These are phyloP conservation scores for Penicillium malachiteum DNA, from an alignment of 495 filamentous ascomycete genomes.

Conservation along the genomic window DNA sequence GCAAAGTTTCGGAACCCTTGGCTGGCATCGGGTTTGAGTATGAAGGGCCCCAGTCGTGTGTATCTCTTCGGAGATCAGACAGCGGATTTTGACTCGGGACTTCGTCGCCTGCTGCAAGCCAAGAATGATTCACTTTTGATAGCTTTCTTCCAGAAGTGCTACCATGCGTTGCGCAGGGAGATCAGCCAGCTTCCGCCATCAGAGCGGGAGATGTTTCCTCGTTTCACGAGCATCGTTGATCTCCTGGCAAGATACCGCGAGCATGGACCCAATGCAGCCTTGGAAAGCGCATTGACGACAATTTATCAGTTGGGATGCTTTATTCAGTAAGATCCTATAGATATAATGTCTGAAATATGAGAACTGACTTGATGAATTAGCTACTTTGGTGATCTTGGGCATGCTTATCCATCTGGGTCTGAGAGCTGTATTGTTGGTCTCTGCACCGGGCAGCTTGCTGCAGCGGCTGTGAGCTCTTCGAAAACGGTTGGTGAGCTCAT, in stretches of 20 bases:
- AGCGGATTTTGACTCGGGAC: conserved; percentile 64
- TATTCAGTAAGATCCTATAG: conserved; percentile 58
- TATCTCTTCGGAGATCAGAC: conserved; percentile 80
- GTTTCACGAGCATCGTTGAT: conserved; percentile 67
- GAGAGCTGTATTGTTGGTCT: conserved; percentile 51
- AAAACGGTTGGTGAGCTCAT: conserved; percentile 67
- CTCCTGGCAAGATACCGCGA: conserved; percentile 67
- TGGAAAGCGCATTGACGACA: conserved; percentile 65
- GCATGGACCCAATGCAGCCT: conserved; percentile 56
- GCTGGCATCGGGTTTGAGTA: conserved; percentile 20
- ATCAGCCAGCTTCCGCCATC: conserved; percentile 57
- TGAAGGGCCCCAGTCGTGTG: conserved; percentile 35
- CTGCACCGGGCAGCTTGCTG: conserved; percentile 73
- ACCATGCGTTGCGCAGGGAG: conserved; percentile 62
- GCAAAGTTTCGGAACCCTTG: conserved; percentile 15
- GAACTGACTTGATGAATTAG: conserved; percentile 24
- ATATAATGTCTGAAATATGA: background rate
- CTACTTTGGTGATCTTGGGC: conserved; percentile 51
- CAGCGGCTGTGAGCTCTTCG: conserved; percentile 66
- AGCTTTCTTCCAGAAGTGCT: conserved; percentile 63
- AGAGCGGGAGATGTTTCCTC: conserved; percentile 61
- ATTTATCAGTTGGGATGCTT: conserved; percentile 73
- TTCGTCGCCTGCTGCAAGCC: conserved; percentile 60
- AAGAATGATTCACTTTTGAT: conserved; percentile 64
- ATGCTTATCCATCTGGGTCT: conserved; percentile 45